Evolutionary conservation across 2,329 filamentous ascomycete genomes (phyloP).

Genomic region (Ceratocystis alfenasii): DNA sequence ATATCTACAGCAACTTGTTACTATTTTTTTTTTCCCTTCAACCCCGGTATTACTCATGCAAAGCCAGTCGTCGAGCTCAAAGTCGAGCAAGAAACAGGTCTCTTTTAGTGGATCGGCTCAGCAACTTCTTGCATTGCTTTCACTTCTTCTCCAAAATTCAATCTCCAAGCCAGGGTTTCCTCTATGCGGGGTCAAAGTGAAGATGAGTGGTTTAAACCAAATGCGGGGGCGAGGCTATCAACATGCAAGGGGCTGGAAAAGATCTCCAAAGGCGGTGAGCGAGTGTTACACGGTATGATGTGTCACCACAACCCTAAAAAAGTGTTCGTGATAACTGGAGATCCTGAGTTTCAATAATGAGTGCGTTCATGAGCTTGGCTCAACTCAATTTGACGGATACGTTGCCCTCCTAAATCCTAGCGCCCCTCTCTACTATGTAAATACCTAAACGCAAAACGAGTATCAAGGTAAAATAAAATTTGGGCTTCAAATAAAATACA

Average conservation of each 20-base stretch:
- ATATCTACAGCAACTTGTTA: constrained; percentile 7
- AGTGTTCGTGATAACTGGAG: too few species aligned
- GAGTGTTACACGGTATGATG: not conserved
- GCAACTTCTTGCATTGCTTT: not conserved
- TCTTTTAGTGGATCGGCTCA: not conserved
- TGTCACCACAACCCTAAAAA: not conserved
- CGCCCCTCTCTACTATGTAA: too few species aligned
- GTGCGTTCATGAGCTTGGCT: too few species aligned
- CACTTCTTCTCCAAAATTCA: not conserved
- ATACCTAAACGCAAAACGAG: too few species aligned
- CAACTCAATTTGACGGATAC: too few species aligned
- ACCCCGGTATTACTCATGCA: constrained; percentile 1
- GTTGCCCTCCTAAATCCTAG: too few species aligned
- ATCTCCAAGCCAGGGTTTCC: not conserved
- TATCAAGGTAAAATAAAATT: too few species aligned
- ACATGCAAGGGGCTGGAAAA: not conserved
- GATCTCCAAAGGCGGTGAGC: not conserved
- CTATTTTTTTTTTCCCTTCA: not conserved
- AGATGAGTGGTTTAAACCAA: not conserved
- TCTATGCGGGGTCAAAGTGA: not conserved
- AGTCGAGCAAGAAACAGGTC: not conserved
- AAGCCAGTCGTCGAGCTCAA: not conserved
- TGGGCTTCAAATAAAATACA: too few species aligned
- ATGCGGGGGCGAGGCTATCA: not conserved
- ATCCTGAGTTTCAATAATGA: too few species aligned